Evolutionary conservation across 306 rosid genomes (phyloP), one percentile per base, ranked within the genome.

Genomic region (Mimosa bimucronata): DNA sequence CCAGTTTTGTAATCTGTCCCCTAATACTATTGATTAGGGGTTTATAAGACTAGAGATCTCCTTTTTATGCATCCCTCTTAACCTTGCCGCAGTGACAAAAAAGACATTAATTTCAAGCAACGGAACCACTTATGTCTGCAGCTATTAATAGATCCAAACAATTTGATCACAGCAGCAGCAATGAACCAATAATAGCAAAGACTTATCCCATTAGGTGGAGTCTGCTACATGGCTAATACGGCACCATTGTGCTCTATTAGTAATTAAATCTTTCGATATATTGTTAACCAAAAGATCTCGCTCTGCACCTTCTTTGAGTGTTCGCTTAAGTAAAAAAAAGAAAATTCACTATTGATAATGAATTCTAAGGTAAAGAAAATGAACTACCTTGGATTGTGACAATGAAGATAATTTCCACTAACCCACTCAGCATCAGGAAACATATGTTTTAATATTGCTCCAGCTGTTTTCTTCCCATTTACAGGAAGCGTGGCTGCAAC

Each of bases 401-500:
- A 77, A 82, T 95, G 99, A 76, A 95, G 98, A 83, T 89, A 95
- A 74, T 90, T 90, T 79, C 99, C 98, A 19, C 87, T 90, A 85
- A 95, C 94, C 99, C 99, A 91, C 44, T 57, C 73, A 55, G 97
- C 94, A 82, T 86, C 92, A 26, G 99, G 92, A 90, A 92, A 95
- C 97, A 92, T 85, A 76, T 91, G 83, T 71, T 92, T 91, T 86
- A 95, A 81, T 67, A 89, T 76, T 50, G 82, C 91, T 71, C 98
- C 99, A 7, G 98, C 98, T 62, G 99, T 93, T 87, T 89, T 92
- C 92, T 92, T 95, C 80, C 98, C 99, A 84, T 95, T 95, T 65
- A 83, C 86, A 13, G 99, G 99, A 83, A 95, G 99, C 60, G 99
- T 95, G 68, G 99, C 98, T 21, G 99, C 99, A 82, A 93, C 92